Conservation (phyloP, 116 monocot genomes). For the Iris pallida region DNA sequence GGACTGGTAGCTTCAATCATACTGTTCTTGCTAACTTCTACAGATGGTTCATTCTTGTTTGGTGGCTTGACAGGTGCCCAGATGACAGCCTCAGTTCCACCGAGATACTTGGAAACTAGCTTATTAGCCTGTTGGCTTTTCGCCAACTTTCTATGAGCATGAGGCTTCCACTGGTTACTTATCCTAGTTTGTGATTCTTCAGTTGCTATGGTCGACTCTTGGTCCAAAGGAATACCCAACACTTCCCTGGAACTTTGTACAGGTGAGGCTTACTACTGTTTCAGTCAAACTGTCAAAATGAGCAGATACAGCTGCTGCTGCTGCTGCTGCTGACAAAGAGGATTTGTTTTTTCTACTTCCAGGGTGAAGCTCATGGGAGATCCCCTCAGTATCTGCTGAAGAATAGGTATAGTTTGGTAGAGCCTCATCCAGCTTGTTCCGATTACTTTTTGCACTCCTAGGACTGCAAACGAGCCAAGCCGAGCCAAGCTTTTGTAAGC, state of each 20-base stretch:
- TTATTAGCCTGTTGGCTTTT: slow-evolving; percentile 42
- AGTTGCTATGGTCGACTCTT: slow-evolving; percentile 7
- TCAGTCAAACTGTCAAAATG: slow-evolving; percentile 16
- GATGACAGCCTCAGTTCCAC: slow-evolving; percentile 44
- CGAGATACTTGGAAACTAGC: slow-evolving; percentile 45
- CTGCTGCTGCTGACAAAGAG: not conserved
- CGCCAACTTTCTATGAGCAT: slow-evolving; percentile 34
- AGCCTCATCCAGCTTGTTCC: slow-evolving; percentile 32
- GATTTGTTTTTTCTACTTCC: slow-evolving; percentile 14
- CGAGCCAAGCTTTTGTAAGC: too few relatives aligned
- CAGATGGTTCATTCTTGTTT: slow-evolving; percentile 40
- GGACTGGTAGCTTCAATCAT: slow-evolving; percentile 9
- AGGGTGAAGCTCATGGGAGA: not conserved
- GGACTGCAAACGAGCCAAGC: too few relatives aligned
- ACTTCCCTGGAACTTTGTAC: not conserved
- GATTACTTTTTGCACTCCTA: slow-evolving; percentile 20
- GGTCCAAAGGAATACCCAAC: not conserved
- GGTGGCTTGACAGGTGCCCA: slow-evolving; percentile 83
- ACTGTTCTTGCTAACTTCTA: slow-evolving; percentile 14
- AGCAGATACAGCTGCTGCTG: slow-evolving; percentile 15
- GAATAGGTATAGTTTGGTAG: slow-evolving; percentile 12
- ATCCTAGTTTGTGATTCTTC: slow-evolving; percentile 24
- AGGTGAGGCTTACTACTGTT: not conserved
- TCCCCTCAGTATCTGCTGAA: too few relatives aligned
- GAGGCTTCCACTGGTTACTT: slow-evolving; percentile 49